These are phyloP conservation scores for Dinochytrium kinnereticum DNA, from an alignment of 371 early-diverging fungal species.

Conservation along the genomic window DNA sequence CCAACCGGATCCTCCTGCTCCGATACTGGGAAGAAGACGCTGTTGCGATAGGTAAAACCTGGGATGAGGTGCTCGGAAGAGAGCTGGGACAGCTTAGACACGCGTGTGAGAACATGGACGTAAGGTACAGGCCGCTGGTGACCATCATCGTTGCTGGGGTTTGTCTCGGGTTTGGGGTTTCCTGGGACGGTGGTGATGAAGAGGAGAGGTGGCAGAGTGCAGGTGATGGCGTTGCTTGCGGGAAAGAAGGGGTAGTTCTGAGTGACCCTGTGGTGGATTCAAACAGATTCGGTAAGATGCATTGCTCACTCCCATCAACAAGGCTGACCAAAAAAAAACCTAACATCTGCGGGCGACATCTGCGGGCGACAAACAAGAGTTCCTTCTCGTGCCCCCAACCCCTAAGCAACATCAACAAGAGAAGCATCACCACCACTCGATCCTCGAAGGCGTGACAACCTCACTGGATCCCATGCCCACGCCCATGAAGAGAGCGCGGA, in stretches of 20 bases:
- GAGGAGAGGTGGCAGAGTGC: not conserved
- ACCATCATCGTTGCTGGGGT: not conserved
- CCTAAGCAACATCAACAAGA: too few species aligned
- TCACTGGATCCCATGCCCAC: too few species aligned
- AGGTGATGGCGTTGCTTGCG: not conserved
- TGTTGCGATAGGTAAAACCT: not conserved
- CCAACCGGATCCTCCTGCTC: not conserved
- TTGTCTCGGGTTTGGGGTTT: not conserved
- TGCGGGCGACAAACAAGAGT: too few species aligned
- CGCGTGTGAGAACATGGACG: not conserved
- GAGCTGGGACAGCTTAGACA: not conserved
- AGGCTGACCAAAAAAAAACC: too few species aligned
- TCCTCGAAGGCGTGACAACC: not conserved
- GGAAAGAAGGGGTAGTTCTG: not conserved
- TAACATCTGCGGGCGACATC: too few species aligned
- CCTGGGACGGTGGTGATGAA: not conserved
- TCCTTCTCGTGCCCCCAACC: too few species aligned
- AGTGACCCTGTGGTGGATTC: not conserved
- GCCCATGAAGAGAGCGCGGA: too few species aligned
- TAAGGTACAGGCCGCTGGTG: not conserved
- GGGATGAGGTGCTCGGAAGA: not conserved
- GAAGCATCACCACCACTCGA: not conserved
- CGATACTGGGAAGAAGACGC: not conserved
- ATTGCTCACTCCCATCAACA: too few species aligned
- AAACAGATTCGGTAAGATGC: not conserved